These are phyloP conservation scores for Spathaspora passalidarum DNA, from an alignment of 805 yeast species.

Conservation along the genomic window DNA sequence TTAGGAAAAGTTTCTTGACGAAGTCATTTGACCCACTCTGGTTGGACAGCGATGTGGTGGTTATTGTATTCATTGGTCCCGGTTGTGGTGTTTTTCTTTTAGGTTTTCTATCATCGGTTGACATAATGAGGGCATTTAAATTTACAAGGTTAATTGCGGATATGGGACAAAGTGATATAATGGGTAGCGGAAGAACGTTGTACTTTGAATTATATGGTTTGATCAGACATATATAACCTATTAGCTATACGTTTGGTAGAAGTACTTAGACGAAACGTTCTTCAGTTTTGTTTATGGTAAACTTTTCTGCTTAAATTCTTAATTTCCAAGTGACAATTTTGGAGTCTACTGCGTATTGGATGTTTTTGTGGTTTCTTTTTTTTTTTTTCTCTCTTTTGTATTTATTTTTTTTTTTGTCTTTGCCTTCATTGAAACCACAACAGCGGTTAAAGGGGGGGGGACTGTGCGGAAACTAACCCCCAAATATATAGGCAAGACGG, in stretches of 20 bases:
- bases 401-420: too few relatives aligned
- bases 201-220: too few relatives aligned
- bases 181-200: too few relatives aligned
- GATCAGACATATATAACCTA: too few relatives aligned
- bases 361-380: background rate
- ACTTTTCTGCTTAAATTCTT: background rate
- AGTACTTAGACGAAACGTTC: too few relatives aligned
- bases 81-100: background rate
- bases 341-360: background rate
- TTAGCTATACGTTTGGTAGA: background rate
- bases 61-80: background rate
- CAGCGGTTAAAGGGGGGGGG: too few relatives aligned
- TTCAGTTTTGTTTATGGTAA: too few relatives aligned
- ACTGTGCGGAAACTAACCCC: too few relatives aligned
- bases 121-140: background rate
- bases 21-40: slow-evolving; percentile 67
- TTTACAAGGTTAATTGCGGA: too few relatives aligned
- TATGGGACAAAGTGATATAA: too few relatives aligned
- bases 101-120: background rate
- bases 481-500: too few relatives aligned
- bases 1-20: slow-evolving; percentile 73
- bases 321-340: background rate
- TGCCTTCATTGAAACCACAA: too few relatives aligned
- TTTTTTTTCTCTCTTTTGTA: background rate
- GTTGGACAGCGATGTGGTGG: slow-evolving; percentile 23